A percentile compares a stretch with the other conserved stretches of the same genome.
Evolutionary conservation across 176 grass and related monocot genomes (phyloP).

Genomic region (Metroxylon sagu): DNA sequence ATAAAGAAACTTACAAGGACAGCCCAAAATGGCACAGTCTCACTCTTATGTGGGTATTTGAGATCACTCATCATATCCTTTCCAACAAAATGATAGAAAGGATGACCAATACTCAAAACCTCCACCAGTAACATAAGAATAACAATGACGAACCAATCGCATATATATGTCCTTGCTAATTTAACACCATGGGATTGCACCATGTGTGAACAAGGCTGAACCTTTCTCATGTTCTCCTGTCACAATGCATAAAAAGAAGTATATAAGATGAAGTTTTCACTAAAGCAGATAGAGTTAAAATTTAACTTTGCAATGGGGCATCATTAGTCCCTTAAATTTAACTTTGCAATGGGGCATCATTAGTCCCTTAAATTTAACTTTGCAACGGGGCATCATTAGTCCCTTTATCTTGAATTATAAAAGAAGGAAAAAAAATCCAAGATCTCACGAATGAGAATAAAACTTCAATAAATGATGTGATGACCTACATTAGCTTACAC

Average conservation of each 20-base stretch:
- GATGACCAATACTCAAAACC: conserved; percentile 28
- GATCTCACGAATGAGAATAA: no score
- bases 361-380: no score
- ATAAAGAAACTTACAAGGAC: conserved; percentile 55
- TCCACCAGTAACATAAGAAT: conserved; percentile 37
- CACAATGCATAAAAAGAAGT: background rate
- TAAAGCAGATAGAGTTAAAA: no score
- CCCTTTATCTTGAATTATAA: no score
- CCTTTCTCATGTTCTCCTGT: conserved; percentile 30
- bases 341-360: no score
- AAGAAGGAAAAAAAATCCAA: no score
- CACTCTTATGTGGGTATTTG: conserved; percentile 56
- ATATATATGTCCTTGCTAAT: conserved; percentile 39
- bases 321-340: no score
- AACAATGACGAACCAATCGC: conserved; percentile 58
- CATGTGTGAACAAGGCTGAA: conserved; percentile 26
- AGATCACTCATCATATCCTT: conserved; percentile 59
- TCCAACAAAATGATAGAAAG: conserved; percentile 60
- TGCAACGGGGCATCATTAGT: no score
- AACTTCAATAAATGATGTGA: no score
- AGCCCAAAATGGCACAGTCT: conserved; percentile 58
- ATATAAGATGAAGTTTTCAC: no score
- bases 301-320: no score
- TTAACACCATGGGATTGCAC: conserved; percentile 50
- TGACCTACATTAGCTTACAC: no score